Conservation (phyloP, 257 asterid species). For the Rubia yunnanensis region DNA sequence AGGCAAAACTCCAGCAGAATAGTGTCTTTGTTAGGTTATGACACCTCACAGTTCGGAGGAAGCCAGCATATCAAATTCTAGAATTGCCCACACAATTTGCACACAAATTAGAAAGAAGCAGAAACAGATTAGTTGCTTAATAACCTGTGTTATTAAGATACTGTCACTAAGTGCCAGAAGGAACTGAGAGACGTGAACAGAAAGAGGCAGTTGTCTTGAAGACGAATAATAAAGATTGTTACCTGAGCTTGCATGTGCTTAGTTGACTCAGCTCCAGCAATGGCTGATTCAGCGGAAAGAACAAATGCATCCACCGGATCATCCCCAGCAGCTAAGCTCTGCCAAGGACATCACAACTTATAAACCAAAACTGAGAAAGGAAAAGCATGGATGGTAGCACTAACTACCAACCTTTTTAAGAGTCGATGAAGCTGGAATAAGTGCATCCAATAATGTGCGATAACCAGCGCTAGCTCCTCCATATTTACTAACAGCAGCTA, state of each 20-base stretch:
- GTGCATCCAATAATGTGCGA: slow-evolving; percentile 87
- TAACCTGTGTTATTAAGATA: background rate
- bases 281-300: slow-evolving; percentile 81
- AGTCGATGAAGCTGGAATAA: slow-evolving; percentile 70
- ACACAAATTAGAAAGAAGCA: too few species aligned
- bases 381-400: background rate
- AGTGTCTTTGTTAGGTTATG: background rate
- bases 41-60: too few species aligned
- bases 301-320: slow-evolving; percentile 69
- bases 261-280: slow-evolving; percentile 83
- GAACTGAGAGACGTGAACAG: background rate
- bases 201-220: background rate
- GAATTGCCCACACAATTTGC: background rate
- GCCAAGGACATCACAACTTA: slow-evolving; percentile 16
- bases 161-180: background rate
- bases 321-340: slow-evolving; percentile 74
- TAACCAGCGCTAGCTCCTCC: slow-evolving; percentile 96
- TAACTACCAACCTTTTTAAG: slow-evolving; percentile 62
- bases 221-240: slow-evolving; percentile 2
- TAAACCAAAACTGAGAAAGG: slow-evolving; percentile 4
- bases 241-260: slow-evolving; percentile 91
- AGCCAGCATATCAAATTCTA: background rate
- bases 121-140: too few species aligned
- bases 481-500: slow-evolving; percentile 81
- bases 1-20: background rate